These are phyloP conservation scores for Talaromyces amestolkiae DNA, from an alignment of 2,329 filamentous ascomycete species.

Conservation along the genomic window DNA sequence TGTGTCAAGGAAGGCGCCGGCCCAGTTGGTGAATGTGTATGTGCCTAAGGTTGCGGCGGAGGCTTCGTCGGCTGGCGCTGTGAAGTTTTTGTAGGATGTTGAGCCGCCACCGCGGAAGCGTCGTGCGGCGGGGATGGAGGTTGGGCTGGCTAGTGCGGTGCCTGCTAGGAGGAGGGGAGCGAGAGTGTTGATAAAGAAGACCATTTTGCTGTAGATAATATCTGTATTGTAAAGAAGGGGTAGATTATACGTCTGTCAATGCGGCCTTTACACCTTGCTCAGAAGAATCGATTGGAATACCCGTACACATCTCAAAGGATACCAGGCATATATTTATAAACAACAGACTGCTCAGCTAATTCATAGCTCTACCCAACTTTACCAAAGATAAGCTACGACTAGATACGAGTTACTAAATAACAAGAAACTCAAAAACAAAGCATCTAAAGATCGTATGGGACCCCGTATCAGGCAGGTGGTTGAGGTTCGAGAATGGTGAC, in stretches of 20 bases:
- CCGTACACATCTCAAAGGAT: background rate
- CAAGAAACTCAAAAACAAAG: background rate
- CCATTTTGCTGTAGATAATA: background rate
- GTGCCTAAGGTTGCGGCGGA: conserved; percentile 1
- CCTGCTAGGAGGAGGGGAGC: conserved; percentile 11
- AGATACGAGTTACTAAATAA: background rate
- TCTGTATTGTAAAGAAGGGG: background rate
- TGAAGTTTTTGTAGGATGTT: conserved; percentile 3
- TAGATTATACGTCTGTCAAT: background rate
- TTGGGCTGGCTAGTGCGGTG: background rate
- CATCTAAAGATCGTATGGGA: background rate
- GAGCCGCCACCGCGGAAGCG: background rate
- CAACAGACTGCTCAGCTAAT: background rate
- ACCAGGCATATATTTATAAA: background rate
- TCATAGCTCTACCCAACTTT: background rate
- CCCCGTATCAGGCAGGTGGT: background rate
- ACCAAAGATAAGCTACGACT: background rate
- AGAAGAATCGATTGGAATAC: background rate
- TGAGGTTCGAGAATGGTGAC: background rate
- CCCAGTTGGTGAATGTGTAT: conserved; percentile 15
- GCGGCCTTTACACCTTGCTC: background rate
- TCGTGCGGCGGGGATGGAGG: background rate
- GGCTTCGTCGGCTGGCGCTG: background rate
- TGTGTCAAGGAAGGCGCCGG: conserved; percentile 5
- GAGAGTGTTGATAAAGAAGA: conserved; percentile 3